These are phyloP conservation scores for Phaeosphaeriaceae sp. DNA, from an alignment of 2,329 filamentous ascomycete species.

Conservation along the genomic window DNA sequence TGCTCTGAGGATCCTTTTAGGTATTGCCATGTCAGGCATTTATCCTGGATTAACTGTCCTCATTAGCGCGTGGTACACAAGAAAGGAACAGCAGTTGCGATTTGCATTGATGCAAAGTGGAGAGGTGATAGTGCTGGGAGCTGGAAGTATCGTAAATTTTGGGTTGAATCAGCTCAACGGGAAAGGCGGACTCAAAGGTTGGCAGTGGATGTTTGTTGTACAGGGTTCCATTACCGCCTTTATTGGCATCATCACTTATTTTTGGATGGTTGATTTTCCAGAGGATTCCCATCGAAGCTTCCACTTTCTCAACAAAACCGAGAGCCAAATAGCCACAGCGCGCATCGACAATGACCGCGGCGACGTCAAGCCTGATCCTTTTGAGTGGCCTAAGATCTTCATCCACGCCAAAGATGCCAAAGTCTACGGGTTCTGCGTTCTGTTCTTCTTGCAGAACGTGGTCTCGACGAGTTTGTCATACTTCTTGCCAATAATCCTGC, in stretches of 20 bases:
- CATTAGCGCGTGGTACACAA: conserved; percentile 68
- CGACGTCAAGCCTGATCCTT: conserved; percentile 64
- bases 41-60: conserved; percentile 58
- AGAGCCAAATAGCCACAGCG: conserved; percentile 62
- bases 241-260: conserved; percentile 67
- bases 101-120: conserved; percentile 70
- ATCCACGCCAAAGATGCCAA: conserved; percentile 65
- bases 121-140: conserved; percentile 69
- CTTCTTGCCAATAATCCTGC: conserved; percentile 68
- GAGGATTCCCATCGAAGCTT: conserved; percentile 65
- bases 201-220: conserved; percentile 74
- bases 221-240: conserved; percentile 66
- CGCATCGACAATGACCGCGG: conserved; percentile 67
- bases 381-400: conserved; percentile 62
- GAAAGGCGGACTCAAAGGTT: conserved; percentile 62
- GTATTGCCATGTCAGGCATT: conserved; percentile 64
- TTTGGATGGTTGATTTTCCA: conserved; percentile 75
- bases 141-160: conserved; percentile 71
- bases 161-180: conserved; percentile 70
- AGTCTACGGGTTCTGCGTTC: conserved; percentile 67
- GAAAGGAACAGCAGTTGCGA: conserved; percentile 69
- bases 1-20: conserved; percentile 68
- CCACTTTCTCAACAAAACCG: conserved; percentile 62
- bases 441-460: conserved; percentile 72
- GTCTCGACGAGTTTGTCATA: conserved; percentile 70